Base-by-base conservation (phyloP, 176 grass and related monocot genomes). In the Lolium multiflorum region DNA sequence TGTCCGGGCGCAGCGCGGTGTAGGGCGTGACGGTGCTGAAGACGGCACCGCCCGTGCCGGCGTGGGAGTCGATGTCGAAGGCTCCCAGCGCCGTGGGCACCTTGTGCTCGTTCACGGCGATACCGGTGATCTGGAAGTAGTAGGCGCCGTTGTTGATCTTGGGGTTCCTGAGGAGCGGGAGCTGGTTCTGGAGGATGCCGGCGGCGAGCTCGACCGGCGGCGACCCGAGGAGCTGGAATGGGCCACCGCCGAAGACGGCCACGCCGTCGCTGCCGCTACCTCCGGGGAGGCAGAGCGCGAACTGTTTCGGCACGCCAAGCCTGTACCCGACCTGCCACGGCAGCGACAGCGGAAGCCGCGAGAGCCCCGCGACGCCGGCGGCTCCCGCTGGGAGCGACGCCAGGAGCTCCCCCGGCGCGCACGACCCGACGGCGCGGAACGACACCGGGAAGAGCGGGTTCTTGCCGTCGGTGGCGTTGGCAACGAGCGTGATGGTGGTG, bases 201-300 rank as follows among this genome's bases (percentile, higher is more conserved):
- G 15, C 22, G 24, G 47, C 47, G 47, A 75, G 47, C 47, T 91
- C 81, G 0, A 46, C 56, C 1, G 77, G 59, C 11, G 16, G 37
- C 61, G 57, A 16, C 0, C 80, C 72, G 0, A 39, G 41, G 43
- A 90, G 78, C 60, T 77, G 38, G 83, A 82, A 83, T 54, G 79
- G 84, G 0, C 87, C 74, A 12, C 71, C 84, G 4, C 91, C 87
- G 73, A 92, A 89, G 35, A 92, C 82, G 1, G 88, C 90, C 0
- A 78, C 88, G 20, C 93, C 90, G 21, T 54, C 73, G 48, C 3
- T 31, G 6, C 38, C 3, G 16, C 73, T 37, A 14, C 21, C 25
- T 28, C 67, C 18, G 24, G 90, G 93, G 9, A 95, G 85, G 80
- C 93, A 88, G 17, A 92, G 3, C 0, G 85, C 79, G 54, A 95